Conservation (phyloP, 2,329 filamentous ascomycete genomes). For the Aspergillus bombycis region DNA sequence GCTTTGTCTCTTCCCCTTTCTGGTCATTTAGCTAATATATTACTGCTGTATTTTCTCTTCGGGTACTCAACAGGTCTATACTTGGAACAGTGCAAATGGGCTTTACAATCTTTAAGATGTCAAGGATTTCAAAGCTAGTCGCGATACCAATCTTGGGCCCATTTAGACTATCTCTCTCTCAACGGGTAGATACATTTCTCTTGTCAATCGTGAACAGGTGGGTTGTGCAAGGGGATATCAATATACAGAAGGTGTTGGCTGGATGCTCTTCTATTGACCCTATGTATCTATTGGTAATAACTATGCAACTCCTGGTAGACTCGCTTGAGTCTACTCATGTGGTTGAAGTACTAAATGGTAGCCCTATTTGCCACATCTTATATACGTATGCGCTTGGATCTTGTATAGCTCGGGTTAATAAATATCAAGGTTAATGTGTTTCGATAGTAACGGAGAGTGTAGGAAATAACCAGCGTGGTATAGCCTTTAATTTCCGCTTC, state of each 20-base stretch:
- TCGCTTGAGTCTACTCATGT: not conserved
- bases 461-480: no score
- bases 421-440: not conserved
- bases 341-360: not conserved
- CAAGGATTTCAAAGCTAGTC: no score
- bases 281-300: not conserved
- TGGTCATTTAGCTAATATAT: not conserved
- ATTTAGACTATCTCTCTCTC: not conserved
- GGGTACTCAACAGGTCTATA: no score
- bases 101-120: no score
- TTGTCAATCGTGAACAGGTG: not conserved
- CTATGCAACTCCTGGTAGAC: not conserved
- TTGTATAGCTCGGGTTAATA: not conserved
- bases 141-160: no score
- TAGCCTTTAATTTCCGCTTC: not conserved
- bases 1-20: not conserved
- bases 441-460: no score
- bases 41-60: no score
- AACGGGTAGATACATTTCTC: not conserved
- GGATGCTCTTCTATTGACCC: not conserved
- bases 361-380: not conserved
- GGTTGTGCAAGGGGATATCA: no score
- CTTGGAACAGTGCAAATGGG: no score
- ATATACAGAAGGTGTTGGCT: not conserved
- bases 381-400: not conserved